phyloP scores from a whole-genome alignment of 176 grass and related monocot genomes.

The Zea luxurians region DNA sequence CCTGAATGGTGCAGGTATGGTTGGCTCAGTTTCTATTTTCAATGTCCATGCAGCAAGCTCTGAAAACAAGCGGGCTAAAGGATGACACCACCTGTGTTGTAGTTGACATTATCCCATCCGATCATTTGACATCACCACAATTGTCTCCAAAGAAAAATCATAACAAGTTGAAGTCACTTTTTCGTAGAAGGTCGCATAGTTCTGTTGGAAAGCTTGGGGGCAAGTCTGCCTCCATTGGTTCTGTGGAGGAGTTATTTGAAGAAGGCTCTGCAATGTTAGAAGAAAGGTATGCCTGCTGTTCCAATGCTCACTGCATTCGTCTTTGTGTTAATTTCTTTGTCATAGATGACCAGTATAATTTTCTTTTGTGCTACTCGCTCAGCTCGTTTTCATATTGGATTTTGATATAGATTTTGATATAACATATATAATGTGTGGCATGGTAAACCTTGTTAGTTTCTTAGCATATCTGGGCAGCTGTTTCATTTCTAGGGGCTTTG shows the following conservation, averaged over 20 bases:
- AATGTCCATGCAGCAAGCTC: constrained; percentile 65
- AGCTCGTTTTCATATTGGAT: not conserved
- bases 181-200: constrained; percentile 65
- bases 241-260: constrained; percentile 93
- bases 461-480: not conserved
- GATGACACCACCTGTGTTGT: constrained; percentile 98
- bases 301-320: not conserved
- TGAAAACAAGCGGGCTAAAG: constrained; percentile 91
- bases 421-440: not conserved
- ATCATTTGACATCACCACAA: constrained; percentile 61
- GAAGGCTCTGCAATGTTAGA: constrained; percentile 96
- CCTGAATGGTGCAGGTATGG: not conserved
- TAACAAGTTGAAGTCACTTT: constrained; percentile 75
- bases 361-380: not conserved
- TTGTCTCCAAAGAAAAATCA: constrained; percentile 77
- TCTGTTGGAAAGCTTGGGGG: constrained; percentile 56
- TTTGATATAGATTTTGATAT: not conserved
- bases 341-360: not conserved
- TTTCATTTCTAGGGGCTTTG: not conserved
- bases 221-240: constrained; percentile 66
- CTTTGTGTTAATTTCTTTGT: not conserved
- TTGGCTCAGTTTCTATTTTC: not conserved
- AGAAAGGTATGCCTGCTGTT: constrained; percentile 60
- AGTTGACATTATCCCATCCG: constrained; percentile 83
- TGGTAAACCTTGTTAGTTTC: not conserved